Base-by-base conservation (phyloP, 225 moss, liverwort and hornwort genomes). In the Lunularia cruciata region DNA sequence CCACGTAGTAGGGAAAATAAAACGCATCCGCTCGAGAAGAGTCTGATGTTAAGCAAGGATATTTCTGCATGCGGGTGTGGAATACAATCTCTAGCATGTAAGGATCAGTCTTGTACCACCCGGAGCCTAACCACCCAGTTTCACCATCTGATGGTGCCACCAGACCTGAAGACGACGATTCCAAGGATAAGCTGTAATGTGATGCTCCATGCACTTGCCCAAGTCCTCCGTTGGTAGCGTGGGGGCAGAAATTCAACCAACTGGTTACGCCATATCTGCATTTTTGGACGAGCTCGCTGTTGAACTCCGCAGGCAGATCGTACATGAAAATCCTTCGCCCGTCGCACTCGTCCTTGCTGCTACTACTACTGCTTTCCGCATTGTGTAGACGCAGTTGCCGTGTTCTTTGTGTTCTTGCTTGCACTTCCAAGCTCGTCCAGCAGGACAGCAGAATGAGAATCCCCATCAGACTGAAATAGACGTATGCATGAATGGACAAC, bases 191-290 rank as follows among this genome's bases (percentile, higher is more conserved):
- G 61, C 40, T 42, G 34, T 10, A 46, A 13, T 2, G 26, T 23
- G 25, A 2, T 7, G 27, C 20, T 45, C 33, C 54, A 55, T 79
- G 47, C 23, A 35, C 48, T 38, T 73, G 52, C 5, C 85, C 85
- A 2, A 81, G 54, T 0, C 95, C 95, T 16, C 73, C 67, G 76
- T 79, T 88, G 10, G 34, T 46, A 26, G 63, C 71, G 46, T 91
- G 92, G 42, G 79, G 67, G 61, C 95, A 95, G 76, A 95, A 92
- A 36, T 79, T 59, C 23, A 92, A 72, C 95, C 95, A 95, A 0
- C 38, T 14, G 2, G 84, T 85, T 13, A 88, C 52, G 4, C 79
- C 72, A 5, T 86, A 82, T 6, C 72, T 79, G 71, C 95, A 95
- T 34, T 66, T 73, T 8, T 51, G 40, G 0, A 92, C 49, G 28